Percentiles rank a stretch among this genome's conserved stretches.
Evolutionary conservation across 371 early-diverging fungal species (phyloP).

Genomic region (Phascolomyces articulosus): DNA sequence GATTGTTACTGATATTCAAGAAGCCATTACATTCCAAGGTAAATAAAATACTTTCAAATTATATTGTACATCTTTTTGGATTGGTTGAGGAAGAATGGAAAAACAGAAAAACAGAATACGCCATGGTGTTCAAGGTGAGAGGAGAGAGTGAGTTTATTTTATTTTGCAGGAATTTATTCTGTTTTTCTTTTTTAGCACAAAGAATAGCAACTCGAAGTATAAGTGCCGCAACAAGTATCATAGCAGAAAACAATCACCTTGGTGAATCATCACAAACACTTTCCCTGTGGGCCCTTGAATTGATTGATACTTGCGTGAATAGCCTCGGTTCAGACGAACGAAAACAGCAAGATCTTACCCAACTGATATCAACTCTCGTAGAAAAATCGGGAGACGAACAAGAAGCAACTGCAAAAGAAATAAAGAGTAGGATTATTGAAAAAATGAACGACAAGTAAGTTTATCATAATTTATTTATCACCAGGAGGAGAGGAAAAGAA

Average conservation of each 20-base stretch:
- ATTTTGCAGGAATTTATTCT: not conserved
- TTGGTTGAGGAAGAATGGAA: not conserved
- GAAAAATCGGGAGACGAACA: not conserved
- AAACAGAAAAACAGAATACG: not conserved
- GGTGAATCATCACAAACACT: not conserved
- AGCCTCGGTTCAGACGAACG: not conserved
- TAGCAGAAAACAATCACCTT: not conserved
- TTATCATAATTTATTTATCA: not conserved
- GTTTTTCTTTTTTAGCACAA: not conserved
- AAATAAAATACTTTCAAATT: not conserved
- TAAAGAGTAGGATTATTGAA: not conserved
- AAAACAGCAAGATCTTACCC: not conserved
- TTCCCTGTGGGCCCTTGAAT: not conserved
- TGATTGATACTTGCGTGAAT: not conserved
- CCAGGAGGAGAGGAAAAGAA: not conserved
- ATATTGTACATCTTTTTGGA: not conserved
- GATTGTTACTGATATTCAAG: constrained; percentile 32
- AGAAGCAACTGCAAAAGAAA: not conserved
- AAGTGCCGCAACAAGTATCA: not conserved
- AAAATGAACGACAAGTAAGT: not conserved
- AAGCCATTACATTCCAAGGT: constrained; percentile 55
- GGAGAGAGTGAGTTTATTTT: not conserved
- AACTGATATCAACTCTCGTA: not conserved
- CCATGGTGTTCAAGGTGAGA: too few relatives aligned
- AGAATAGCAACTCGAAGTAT: not conserved